A percentile compares a stretch with the other conserved stretches of the same genome.
Conservation (phyloP, 1,284 basidiomycete species). For the Sanghuangporus weigelae region DNA sequence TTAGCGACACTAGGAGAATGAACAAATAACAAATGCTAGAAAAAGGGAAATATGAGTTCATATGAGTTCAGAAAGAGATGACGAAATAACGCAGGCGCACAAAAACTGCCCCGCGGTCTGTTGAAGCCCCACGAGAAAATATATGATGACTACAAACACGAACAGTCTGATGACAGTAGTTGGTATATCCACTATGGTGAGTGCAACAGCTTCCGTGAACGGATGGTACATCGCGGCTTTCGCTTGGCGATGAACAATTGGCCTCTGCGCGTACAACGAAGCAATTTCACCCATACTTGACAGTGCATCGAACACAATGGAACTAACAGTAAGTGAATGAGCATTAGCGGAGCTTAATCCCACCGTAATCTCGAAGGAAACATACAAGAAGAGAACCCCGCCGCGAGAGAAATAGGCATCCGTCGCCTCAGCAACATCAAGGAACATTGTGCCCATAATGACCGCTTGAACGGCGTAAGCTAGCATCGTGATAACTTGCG, state of each 20-base stretch:
- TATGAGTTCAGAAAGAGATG: background rate
- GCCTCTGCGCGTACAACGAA: slow-evolving; percentile 64
- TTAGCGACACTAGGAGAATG: slow-evolving; percentile 36
- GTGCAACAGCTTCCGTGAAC: slow-evolving; percentile 59
- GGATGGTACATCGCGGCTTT: slow-evolving; percentile 62
- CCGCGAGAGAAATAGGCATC: slow-evolving; percentile 75
- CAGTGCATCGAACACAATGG: slow-evolving; percentile 49
- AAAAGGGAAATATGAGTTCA: background rate
- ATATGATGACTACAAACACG: slow-evolving; percentile 52
- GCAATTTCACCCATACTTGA: slow-evolving; percentile 71
- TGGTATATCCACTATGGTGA: slow-evolving; percentile 68
- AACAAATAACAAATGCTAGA: slow-evolving; percentile 43
- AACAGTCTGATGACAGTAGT: slow-evolving; percentile 49
- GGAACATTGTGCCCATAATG: slow-evolving; percentile 76
- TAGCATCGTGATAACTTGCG: slow-evolving; percentile 31
- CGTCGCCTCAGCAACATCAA: slow-evolving; percentile 56
- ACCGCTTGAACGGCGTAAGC: slow-evolving; percentile 60
- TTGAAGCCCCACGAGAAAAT: slow-evolving; percentile 61
- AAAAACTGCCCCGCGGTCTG: slow-evolving; percentile 53
- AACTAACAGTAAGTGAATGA: slow-evolving; percentile 27
- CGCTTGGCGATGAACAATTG: slow-evolving; percentile 60
- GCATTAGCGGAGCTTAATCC: background rate
- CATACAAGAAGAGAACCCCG: slow-evolving; percentile 69
- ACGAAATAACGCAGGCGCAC: slow-evolving; percentile 30
- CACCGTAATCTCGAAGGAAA: slow-evolving; percentile 1